These are phyloP conservation scores for Chaetothyriales sp. DNA, from an alignment of 2,329 filamentous ascomycete genomes.

Conservation along the genomic window DNA sequence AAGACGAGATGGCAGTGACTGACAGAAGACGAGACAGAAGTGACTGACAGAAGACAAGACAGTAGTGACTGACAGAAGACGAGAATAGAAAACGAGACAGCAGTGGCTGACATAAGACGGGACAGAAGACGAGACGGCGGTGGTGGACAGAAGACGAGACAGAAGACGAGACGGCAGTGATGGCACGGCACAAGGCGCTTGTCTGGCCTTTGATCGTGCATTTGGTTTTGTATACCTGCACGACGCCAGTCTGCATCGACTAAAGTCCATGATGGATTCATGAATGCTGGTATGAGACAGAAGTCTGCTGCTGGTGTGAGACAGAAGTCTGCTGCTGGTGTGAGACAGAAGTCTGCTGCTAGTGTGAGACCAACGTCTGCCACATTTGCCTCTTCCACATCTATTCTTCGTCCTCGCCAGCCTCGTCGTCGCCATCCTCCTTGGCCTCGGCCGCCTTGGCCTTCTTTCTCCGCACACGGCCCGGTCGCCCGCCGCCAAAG, in stretches of 20 bases:
- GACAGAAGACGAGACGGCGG: too few relatives aligned
- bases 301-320: not conserved
- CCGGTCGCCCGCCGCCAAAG: slow-evolving; percentile 91
- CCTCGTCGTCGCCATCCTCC: slow-evolving; percentile 35
- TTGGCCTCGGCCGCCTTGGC: slow-evolving; percentile 80
- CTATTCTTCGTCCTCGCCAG: slow-evolving; percentile 48
- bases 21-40: too few relatives aligned
- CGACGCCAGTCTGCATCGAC: not conserved
- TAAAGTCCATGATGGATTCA: not conserved
- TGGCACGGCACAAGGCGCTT: not conserved
- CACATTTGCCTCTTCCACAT: slow-evolving; percentile 14
- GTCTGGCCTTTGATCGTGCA: not conserved
- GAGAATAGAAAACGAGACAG: too few relatives aligned
- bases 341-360: not conserved
- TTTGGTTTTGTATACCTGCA: not conserved
- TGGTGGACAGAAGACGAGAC: too few relatives aligned
- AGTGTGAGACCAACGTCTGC: not conserved
- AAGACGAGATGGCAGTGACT: too few relatives aligned
- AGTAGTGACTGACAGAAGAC: too few relatives aligned
- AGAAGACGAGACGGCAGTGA: too few relatives aligned
- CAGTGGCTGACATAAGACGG: too few relatives aligned
- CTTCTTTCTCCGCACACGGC: slow-evolving; percentile 99
- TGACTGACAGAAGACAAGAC: too few relatives aligned
- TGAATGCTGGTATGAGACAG: not conserved
- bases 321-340: not conserved